phyloP scores from a whole-genome alignment of 257 asterid genomes.

The Haberlea rhodopensis region DNA sequence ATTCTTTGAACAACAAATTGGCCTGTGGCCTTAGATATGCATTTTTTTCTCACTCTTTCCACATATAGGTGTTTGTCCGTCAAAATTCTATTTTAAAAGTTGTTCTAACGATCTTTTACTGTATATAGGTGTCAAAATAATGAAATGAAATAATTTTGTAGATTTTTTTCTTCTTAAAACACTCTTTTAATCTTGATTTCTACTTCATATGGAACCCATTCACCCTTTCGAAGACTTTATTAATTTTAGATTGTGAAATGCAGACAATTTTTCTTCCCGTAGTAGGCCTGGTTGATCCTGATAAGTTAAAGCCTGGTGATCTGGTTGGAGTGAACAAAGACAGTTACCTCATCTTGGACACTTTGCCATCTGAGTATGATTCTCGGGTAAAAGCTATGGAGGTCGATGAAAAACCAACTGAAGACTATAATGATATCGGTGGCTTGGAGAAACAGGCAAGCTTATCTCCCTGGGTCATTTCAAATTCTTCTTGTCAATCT shows the following conservation, averaged over 20 bases:
- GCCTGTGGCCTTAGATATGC: too few relatives aligned
- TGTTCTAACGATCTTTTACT: too few relatives aligned
- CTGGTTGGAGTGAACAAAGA: slow-evolving; percentile 98
- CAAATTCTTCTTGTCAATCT: slow-evolving; percentile 4
- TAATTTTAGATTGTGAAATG: slow-evolving; percentile 28
- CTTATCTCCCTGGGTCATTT: not conserved
- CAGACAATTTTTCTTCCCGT: slow-evolving; percentile 97
- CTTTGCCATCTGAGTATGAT: slow-evolving; percentile 94
- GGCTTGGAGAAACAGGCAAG: slow-evolving; percentile 94
- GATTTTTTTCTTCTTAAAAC: not conserved
- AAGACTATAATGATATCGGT: slow-evolving; percentile 93
- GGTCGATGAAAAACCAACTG: slow-evolving; percentile 98
- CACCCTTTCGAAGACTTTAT: not conserved
- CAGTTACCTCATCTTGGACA: slow-evolving; percentile 89
- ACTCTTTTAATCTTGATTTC: not conserved
- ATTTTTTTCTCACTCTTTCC: too few relatives aligned
- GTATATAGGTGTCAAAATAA: not conserved
- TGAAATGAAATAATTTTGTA: not conserved
- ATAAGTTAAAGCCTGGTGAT: slow-evolving; percentile 90
- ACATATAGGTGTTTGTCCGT: too few relatives aligned
- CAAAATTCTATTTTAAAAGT: too few relatives aligned
- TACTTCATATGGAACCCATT: slow-evolving; percentile 9
- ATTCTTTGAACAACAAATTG: too few relatives aligned
- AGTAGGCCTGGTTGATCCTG: slow-evolving; percentile 95
- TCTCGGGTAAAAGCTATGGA: slow-evolving; percentile 99